Conservation (phyloP, 2,329 filamentous ascomycete genomes). For the Calonectria fujianensis region DNA sequence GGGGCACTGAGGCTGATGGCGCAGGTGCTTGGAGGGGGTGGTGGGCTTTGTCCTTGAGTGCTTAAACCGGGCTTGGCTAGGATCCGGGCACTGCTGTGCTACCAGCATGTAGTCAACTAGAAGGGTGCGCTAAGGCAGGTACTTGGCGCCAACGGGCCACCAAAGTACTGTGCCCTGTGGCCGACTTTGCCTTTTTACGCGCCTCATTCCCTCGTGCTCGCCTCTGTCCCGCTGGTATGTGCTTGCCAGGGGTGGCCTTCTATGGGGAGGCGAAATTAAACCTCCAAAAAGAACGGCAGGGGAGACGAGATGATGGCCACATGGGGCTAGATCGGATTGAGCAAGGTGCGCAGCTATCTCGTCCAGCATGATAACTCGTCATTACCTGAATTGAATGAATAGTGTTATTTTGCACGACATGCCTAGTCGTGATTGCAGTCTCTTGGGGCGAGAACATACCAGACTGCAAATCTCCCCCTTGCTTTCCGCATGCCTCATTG, state of each 20-base stretch:
- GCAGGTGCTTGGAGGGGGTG: constrained; percentile 33
- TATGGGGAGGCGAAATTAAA: constrained; percentile 50
- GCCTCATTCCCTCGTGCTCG: constrained; percentile 16
- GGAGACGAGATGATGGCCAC: constrained; percentile 30
- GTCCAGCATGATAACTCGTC: constrained; percentile 11
- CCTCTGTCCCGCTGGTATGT: constrained; percentile 29
- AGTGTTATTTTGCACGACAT: constrained; percentile 4
- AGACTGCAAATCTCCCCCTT: constrained; percentile 6
- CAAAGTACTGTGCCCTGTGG: constrained; percentile 19
- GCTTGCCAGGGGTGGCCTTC: constrained; percentile 25
- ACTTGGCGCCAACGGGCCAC: constrained; percentile 34
- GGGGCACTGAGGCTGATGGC: constrained; percentile 30
- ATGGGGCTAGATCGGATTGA: constrained; percentile 21
- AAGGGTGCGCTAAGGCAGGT: constrained; percentile 52
- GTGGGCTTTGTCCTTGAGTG: constrained; percentile 23
- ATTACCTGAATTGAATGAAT: constrained; percentile 25
- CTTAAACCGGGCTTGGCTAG: constrained; percentile 17
- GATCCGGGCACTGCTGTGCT: constrained; percentile 19
- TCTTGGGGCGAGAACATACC: constrained; percentile 13
- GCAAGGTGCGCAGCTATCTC: constrained; percentile 19
- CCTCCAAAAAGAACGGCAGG: constrained; percentile 36
- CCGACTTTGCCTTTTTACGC: constrained; percentile 27
- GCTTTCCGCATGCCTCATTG: constrained; percentile 12
- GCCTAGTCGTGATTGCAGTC: constrained; percentile 11
- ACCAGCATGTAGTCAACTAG: constrained; percentile 17